Percentiles rank a stretch among this genome's conserved stretches.
These are phyloP conservation scores for Clarkia xantiana DNA, from an alignment of 345 rosid species.

Conservation along the genomic window DNA sequence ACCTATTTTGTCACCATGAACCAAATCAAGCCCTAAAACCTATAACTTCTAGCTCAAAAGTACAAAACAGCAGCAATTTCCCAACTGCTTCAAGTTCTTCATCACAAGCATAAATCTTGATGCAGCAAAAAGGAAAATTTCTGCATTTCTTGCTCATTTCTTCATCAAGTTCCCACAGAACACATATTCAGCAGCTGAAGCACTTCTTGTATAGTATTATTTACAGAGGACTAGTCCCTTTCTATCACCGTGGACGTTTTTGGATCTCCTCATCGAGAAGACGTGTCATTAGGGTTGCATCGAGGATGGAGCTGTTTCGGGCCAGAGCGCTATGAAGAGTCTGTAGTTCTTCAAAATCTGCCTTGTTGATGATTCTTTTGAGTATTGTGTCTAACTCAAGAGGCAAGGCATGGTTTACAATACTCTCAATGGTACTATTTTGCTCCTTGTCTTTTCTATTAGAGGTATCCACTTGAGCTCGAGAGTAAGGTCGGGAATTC, in stretches of 20 bases:
- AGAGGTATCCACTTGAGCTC: constrained; percentile 60
- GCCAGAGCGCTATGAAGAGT: constrained; percentile 30
- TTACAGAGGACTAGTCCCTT: constrained; percentile 1
- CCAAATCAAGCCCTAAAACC: neutral
- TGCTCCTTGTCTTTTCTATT: constrained; percentile 4
- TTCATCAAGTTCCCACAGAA: neutral
- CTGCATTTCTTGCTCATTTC: constrained; percentile 1
- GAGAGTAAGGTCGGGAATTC: constrained; percentile 88
- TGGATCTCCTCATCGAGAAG: constrained; percentile 54
- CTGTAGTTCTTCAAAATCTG: constrained; percentile 46
- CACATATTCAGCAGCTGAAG: neutral
- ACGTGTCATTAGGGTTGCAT: constrained; percentile 20
- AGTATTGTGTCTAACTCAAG: constrained; percentile 27
- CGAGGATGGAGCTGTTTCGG: constrained; percentile 18
- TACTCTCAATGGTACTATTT: constrained; percentile 10
- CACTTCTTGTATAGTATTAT: neutral
- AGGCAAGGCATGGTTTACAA: constrained; percentile 15
- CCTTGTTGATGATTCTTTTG: constrained; percentile 55
- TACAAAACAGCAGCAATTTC: neutral
- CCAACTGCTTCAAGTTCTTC: neutral
- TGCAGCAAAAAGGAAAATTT: neutral
- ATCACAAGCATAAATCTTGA: neutral
- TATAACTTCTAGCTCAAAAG: neutral
- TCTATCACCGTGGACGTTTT: constrained; percentile 26
- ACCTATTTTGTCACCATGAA: neutral